A percentile compares a stretch with the other conserved stretches of the same genome.
Conservation (phyloP, 306 rosid genomes). For the Adenanthera pavonina region DNA sequence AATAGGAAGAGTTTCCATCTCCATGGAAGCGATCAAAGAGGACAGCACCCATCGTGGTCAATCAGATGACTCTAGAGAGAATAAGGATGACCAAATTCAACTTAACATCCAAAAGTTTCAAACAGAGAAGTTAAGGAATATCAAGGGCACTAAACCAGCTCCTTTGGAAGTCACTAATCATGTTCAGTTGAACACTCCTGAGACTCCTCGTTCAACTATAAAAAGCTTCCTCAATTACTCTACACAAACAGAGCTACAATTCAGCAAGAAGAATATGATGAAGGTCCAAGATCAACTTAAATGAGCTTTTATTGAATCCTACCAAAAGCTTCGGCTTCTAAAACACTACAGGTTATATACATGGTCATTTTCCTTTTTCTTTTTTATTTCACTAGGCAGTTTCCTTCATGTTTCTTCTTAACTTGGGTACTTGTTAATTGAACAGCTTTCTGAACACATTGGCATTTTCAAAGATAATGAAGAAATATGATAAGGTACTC, state of each 20-base stretch:
- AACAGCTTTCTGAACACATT: constrained; percentile 67
- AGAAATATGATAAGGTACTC: constrained; percentile 81
- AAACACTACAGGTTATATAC: constrained; percentile 59
- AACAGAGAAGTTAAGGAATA: constrained; percentile 27
- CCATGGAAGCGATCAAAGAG: constrained; percentile 62
- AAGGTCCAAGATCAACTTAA: constrained; percentile 58
- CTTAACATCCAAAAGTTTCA: constrained; percentile 25
- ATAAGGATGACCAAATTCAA: constrained; percentile 17
- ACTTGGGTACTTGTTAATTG: constrained; percentile 15
- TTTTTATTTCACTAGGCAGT: background rate
- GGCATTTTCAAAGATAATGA: constrained; percentile 84
- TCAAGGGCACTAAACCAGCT: constrained; percentile 45
- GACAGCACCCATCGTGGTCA: constrained; percentile 38
- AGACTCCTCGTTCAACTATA: constrained; percentile 71
- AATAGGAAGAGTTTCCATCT: constrained; percentile 48
- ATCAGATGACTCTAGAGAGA: constrained; percentile 34
- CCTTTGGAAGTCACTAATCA: constrained; percentile 57
- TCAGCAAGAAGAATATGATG: constrained; percentile 54
- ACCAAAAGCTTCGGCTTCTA: constrained; percentile 72
- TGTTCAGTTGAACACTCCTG: constrained; percentile 58
- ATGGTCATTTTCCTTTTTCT: background rate
- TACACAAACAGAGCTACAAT: constrained; percentile 50
- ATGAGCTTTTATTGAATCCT: constrained; percentile 59
- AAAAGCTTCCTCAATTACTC: constrained; percentile 56
- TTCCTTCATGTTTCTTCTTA: constrained; percentile 6